Evolutionary conservation across 164 flowering plant species (phyloP), one percentile per base, ranked within the genome.

Genomic region (Berberis thunbergii): DNA sequence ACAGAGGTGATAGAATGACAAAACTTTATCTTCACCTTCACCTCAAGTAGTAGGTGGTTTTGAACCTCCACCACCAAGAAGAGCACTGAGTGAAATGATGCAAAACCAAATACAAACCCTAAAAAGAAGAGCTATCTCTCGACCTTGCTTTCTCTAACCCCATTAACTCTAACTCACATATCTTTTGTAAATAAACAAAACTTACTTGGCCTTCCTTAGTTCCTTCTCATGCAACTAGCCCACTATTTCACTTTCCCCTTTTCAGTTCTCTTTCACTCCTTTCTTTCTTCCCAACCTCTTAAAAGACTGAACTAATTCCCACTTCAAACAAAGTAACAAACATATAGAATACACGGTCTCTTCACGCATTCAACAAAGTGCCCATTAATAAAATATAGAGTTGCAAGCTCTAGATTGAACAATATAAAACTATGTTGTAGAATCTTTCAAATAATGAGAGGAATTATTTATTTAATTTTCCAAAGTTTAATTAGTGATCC

Each of bases 301-400:
- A 68, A 68, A 62, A 68, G 66, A 56, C 56, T 45, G 40, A 41
- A 48, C 62, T n/a, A n/a, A n/a, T 57, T 48, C 57, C 2, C 40
- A 26, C 54, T 52, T 11, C 3, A 52, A 2, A 11, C 11, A 6
- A 52, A 69, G 26, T 26, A 26, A 26, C 26, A 26, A 26, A 26
- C 26, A 26, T 46, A 60, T 56, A 62, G 13, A 50, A 49, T 54
- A 70, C 6, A 4, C 55, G 56, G 43, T 45, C 46, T 49, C 62
- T 10, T 68, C 66, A 63, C 62, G 71, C 71, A 62, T 63, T 66
- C 71, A 43, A 42, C 3, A 3, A 63, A 43, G 41, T 49, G 26
- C 26, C 26, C 26, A 26, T 26, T 26, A 26, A 26, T 26, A 26
- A 26, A 26, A 26, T 26, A 26, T 26, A 26, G 26, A 26, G 26